These are phyloP conservation scores for Beauveria bassiana DNA, from an alignment of 2,329 filamentous ascomycete genomes.

Conservation along the genomic window DNA sequence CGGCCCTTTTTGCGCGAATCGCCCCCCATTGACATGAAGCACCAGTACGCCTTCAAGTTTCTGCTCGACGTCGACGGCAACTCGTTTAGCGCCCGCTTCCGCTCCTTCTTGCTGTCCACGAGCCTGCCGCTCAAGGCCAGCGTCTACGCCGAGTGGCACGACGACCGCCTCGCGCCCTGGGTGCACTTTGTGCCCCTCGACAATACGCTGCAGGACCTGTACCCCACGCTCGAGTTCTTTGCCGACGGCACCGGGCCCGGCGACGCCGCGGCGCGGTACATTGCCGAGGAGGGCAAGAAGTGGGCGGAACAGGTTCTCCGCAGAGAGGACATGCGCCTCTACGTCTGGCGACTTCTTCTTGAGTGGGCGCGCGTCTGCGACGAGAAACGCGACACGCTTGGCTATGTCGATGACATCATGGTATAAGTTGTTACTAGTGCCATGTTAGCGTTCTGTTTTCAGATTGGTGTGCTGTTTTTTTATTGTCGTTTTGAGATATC, in stretches of 20 bases:
- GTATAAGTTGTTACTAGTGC: not conserved
- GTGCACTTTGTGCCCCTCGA: conserved; percentile 66
- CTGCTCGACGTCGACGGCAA: conserved; percentile 66
- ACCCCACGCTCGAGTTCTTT: conserved; percentile 58
- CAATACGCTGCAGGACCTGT: conserved; percentile 59
- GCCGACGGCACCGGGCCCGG: conserved; percentile 38
- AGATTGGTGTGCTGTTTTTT: not conserved
- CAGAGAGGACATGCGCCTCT: conserved; percentile 59
- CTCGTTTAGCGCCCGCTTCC: conserved; percentile 55
- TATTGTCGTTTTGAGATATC: not conserved
- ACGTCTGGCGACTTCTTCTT: conserved; percentile 53
- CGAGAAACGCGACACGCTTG: conserved; percentile 34
- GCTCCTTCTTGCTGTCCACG: conserved; percentile 55
- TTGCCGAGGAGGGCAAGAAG: conserved; percentile 50
- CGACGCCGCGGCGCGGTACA: conserved; percentile 49
- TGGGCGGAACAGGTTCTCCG: conserved; percentile 58
- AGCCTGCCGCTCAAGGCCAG: conserved; percentile 64
- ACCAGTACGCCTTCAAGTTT: conserved; percentile 53
- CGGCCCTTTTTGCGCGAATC: conserved; percentile 27
- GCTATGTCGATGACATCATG: conserved; percentile 35
- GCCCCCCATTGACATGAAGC: conserved; percentile 32
- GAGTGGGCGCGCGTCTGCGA: conserved; percentile 48
- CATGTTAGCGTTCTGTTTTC: not conserved
- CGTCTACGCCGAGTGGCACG: conserved; percentile 69
- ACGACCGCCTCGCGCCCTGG: conserved; percentile 61